Base-by-base conservation (phyloP, 805 yeast species). In the Lipomyces starkeyi region DNA sequence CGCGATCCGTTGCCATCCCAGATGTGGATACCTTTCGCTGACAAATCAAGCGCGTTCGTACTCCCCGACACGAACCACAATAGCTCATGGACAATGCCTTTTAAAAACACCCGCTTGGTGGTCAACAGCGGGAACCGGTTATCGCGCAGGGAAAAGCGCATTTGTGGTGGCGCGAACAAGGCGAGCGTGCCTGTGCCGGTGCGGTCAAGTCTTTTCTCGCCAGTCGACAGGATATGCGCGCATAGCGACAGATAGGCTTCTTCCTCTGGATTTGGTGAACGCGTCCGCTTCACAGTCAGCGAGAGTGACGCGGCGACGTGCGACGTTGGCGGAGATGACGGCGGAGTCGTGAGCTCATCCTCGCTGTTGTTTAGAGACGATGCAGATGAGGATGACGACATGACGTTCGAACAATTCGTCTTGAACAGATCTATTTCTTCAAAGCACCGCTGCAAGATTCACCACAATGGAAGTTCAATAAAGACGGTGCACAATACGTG, bases 1-100 rank as follows among this genome's bases (percentile, higher is more conserved):
- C 98, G 83, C 49, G 97, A 91, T 11, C 98, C 99, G 78, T 95
- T 95, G 20, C 99, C 99, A 78, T 95, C 99, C 99, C 99, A 95
- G 65, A 95, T 95, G 76, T 88, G 93, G n/a, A 95, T 96, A 47
- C 97, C 97, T 73, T 89, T 85, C 2, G 89, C 96, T 17, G 89
- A 81, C 56, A 95, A 81, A 70, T 85, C 83, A 72, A 89, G 90
- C 49, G 95, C 96, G 77, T 94, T 96, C 0, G 99, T 95, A 70
- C 88, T 86, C 0, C 98, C 99, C 3, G 87, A 83, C 8, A 95
- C 85, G 76, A 95, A 95, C 99, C 99, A 95, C 14, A 95, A 83
- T 37, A 95, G 82, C 78, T 95, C 99, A 71, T 91, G 69, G 43
- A 94, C 85, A 57, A 95, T 92, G 9, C 93, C 99, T 71, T 90